Base-by-base conservation (phyloP, 23 red algal species). In the Cyanidium caldarium region DNA sequence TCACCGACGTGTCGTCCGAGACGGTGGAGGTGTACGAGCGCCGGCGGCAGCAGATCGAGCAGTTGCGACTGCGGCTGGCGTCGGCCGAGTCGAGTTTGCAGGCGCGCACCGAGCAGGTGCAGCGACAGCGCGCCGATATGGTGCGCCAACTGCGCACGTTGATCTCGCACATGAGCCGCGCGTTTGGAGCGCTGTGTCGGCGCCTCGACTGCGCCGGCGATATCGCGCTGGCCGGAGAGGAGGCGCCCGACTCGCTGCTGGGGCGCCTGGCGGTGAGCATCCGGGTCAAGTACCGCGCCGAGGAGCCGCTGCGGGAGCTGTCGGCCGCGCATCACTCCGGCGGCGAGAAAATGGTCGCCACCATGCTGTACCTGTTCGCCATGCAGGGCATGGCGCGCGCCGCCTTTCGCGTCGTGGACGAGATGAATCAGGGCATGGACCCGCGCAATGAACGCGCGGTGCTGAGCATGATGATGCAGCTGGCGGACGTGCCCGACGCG, bases 371-470 rank as follows among this genome's bases (percentile, higher is more conserved):
- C 39, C 16, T 76, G 29, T 66, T 83, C 29, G 51, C 30, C n/a
- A 42, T 77, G 69, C 38, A 73, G 40, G 19, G 41, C n/a, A 5
- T 33, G 26, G 45, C 46, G 33, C 46, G 72, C 3, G 76, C 88
- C 5, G 80, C 88, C n/a, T 82, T 94, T 72, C 75, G 79, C 20
- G 65, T 88, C 23, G 80, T 98, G 21, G 92, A 98, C 67, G 92
- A 98, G 68, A 78, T 98, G 73, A 98, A 98, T 37, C 92, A 98
- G 65, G 92, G 92, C 5, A 80, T 98, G 79, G 92, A 98, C 68
- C 73, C 80, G n/a, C 35, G 39, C 42, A 86, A 86, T 57, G 92
- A 98, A 68, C 57, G 81, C 30, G 72, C 65, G 46, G 85, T 98
- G 70, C 67, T 98, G 76, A 82, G 33, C 13, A 83, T 88, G 80